Evolutionary conservation across 2,329 filamentous ascomycete genomes (phyloP).

Genomic region (Cordyceps cicadae): DNA sequence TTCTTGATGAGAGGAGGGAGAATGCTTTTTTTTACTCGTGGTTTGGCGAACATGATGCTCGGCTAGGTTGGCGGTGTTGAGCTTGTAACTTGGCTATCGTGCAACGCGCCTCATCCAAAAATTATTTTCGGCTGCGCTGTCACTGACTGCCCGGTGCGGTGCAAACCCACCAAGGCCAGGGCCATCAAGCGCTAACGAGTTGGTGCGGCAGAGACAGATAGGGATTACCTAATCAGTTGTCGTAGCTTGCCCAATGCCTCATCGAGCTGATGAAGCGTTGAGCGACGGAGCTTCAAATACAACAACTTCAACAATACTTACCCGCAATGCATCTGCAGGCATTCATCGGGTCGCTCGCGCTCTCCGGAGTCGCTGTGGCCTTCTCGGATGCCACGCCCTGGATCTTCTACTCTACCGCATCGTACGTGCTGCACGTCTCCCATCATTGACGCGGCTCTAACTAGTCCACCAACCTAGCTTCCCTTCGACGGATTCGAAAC

Average conservation of each 20-base stretch:
- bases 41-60: constrained; percentile 43
- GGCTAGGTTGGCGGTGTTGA: background rate
- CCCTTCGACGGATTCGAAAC: constrained; percentile 25
- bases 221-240: constrained; percentile 6
- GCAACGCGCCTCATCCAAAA: constrained; percentile 2
- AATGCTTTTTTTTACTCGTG: constrained; percentile 47
- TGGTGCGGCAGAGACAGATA: background rate
- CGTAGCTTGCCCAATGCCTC: background rate
- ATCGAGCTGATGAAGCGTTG: background rate
- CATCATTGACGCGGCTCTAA: background rate
- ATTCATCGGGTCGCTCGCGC: constrained; percentile 42
- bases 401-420: constrained; percentile 73
- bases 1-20: constrained; percentile 58
- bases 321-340: constrained; percentile 47
- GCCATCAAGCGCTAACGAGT: constrained; percentile 20
- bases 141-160: background rate
- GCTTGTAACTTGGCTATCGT: background rate
- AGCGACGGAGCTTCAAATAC: background rate
- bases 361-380: constrained; percentile 55
- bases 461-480: constrained; percentile 15
- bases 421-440: constrained; percentile 46
- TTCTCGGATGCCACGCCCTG: constrained; percentile 86
- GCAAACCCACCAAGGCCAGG: constrained; percentile 12
- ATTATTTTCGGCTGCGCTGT: constrained; percentile 3
- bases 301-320: constrained; percentile 15